Evolutionary conservation across 108 stramenopile genomes (phyloP).

Genomic region (Skeletonema potamos): DNA sequence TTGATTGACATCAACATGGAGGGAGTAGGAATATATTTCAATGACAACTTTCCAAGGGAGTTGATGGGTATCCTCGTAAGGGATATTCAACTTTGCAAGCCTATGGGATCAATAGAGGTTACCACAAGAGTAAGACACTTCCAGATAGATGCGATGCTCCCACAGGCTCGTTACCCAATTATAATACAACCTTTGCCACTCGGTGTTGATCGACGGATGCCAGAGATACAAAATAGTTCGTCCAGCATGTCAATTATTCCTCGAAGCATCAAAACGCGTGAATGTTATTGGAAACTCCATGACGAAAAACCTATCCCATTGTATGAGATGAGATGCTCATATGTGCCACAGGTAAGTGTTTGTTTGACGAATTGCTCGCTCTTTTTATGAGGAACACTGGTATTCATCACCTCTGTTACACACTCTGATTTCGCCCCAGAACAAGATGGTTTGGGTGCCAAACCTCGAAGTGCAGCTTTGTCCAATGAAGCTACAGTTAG

Average conservation of each 20-base stretch:
- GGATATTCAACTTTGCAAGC: constrained; percentile 33
- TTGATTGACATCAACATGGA: constrained; percentile 16
- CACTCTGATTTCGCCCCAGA: constrained; percentile 2
- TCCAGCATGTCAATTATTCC: neutral
- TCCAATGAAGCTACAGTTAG: constrained; percentile 42
- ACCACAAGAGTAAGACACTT: constrained; percentile 30
- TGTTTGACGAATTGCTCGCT: neutral
- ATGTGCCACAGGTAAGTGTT: constrained; percentile 35
- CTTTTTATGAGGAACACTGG: neutral
- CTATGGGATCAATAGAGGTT: constrained; percentile 33
- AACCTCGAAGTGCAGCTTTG: constrained; percentile 23
- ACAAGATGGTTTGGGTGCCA: constrained; percentile 50
- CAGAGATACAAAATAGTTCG: neutral
- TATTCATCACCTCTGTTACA: neutral
- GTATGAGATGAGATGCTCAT: constrained; percentile 32
- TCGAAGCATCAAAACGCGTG: constrained; percentile 13
- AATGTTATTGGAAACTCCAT: constrained; percentile 37
- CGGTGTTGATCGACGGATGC: constrained; percentile 30
- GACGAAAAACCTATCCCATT: constrained; percentile 35
- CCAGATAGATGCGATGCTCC: constrained; percentile 45
- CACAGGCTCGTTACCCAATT: constrained; percentile 40
- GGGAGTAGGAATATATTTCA: constrained; percentile 27
- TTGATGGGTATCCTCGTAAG: constrained; percentile 34
- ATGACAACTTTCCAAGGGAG: constrained; percentile 42
- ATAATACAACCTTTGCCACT: constrained; percentile 43